These are phyloP conservation scores for Hordeum vulgare DNA, from an alignment of 176 grass and related monocot genomes.

Conservation along the genomic window DNA sequence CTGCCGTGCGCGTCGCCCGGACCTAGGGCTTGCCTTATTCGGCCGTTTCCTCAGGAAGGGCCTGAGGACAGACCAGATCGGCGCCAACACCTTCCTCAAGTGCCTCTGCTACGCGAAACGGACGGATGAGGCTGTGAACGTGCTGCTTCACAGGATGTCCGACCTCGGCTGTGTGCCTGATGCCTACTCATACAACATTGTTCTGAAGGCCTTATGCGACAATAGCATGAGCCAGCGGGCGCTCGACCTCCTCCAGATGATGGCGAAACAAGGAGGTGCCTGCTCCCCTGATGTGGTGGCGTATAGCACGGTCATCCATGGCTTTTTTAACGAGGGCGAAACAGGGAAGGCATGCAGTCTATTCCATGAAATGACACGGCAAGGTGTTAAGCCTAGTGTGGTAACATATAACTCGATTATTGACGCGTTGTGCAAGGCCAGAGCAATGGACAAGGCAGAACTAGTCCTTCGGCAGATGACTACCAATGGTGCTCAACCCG, in stretches of 20 bases:
- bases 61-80: neutral
- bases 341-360: neutral
- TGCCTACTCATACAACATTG: neutral
- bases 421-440: too few species aligned
- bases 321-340: neutral
- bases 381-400: too few species aligned
- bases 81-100: neutral
- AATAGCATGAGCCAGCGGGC: neutral
- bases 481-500: too few species aligned
- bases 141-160: neutral
- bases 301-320: neutral
- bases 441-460: too few species aligned
- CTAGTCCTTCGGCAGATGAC: too few species aligned
- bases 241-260: neutral
- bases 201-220: neutral
- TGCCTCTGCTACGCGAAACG: neutral
- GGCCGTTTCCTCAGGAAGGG: neutral
- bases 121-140: neutral
- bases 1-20: neutral
- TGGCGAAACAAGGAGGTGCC: neutral
- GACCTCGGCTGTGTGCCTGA: neutral
- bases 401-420: too few species aligned
- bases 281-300: neutral
- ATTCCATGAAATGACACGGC: neutral
- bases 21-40: neutral